Evolutionary conservation across 1,284 basidiomycete genomes (phyloP).

Genomic region (Anthracocystis setariae): DNA sequence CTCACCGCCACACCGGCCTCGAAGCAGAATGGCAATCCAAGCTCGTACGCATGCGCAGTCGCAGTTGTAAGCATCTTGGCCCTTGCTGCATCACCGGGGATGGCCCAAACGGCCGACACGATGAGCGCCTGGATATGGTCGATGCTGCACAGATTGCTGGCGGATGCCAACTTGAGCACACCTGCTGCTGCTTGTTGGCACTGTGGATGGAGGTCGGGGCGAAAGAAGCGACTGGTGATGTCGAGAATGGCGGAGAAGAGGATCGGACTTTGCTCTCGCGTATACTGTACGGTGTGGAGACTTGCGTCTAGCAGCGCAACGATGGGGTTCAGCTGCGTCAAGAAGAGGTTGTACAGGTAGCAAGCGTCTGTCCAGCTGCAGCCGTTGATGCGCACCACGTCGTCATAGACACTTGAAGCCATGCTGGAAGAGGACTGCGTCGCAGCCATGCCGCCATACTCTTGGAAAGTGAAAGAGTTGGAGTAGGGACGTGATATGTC

Average conservation of each 20-base stretch:
- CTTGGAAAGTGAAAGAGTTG: neutral
- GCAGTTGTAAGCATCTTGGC: constrained; percentile 62
- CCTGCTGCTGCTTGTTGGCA: constrained; percentile 77
- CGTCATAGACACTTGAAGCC: constrained; percentile 34
- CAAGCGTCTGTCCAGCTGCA: constrained; percentile 34
- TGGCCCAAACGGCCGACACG: constrained; percentile 84
- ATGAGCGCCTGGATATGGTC: constrained; percentile 85
- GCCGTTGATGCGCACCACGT: constrained; percentile 24
- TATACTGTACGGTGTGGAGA: constrained; percentile 71
- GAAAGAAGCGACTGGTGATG: constrained; percentile 86
- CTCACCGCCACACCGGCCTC: constrained; percentile 17
- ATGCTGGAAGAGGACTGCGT: constrained; percentile 7
- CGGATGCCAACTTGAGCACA: constrained; percentile 76
- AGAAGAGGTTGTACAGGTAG: constrained; percentile 34
- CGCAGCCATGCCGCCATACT: constrained; percentile 1
- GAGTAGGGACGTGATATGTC: neutral
- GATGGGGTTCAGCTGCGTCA: constrained; percentile 48
- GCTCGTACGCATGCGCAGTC: constrained; percentile 66
- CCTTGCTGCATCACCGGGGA: constrained; percentile 63
- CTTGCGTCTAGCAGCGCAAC: constrained; percentile 66
- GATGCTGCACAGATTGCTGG: constrained; percentile 79
- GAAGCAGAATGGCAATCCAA: constrained; percentile 56
- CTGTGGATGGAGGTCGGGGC: constrained; percentile 74
- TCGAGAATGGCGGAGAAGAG: constrained; percentile 83
- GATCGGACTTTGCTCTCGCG: constrained; percentile 79